Percentiles rank a stretch among this genome's conserved stretches.
Evolutionary conservation across 805 yeast genomes (phyloP).

Genomic region (Spathaspora hagerdaliae): DNA sequence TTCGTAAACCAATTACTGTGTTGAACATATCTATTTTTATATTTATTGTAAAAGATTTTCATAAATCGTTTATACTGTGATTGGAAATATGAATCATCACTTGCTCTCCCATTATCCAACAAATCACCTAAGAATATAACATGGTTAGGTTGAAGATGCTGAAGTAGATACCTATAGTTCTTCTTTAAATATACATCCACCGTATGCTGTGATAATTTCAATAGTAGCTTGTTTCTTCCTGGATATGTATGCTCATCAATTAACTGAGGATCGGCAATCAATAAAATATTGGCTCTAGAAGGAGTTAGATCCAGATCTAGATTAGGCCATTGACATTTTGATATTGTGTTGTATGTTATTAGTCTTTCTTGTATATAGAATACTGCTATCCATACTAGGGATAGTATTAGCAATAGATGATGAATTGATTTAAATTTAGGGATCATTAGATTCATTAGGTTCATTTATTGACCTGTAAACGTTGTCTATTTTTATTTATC

Average conservation of each 20-base stretch:
- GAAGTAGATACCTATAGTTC: slow-evolving; percentile 31
- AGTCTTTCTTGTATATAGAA: slow-evolving; percentile 31
- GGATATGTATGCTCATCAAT: slow-evolving; percentile 44
- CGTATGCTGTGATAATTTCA: slow-evolving; percentile 36
- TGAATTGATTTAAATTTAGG: slow-evolving; percentile 24
- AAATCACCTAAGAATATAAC: slow-evolving; percentile 40
- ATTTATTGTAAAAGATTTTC: slow-evolving; percentile 22
- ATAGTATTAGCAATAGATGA: slow-evolving; percentile 20
- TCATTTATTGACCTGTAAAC: too few species aligned
- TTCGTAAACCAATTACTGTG: slow-evolving; percentile 27
- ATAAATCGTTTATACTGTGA: slow-evolving; percentile 28
- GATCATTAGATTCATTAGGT: slow-evolving; percentile 1
- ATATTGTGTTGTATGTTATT: slow-evolving; percentile 23
- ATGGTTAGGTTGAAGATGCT: slow-evolving; percentile 30
- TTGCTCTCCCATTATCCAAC: slow-evolving; percentile 38
- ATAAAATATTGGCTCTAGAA: slow-evolving; percentile 18
- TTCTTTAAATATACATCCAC: slow-evolving; percentile 36
- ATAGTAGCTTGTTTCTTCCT: slow-evolving; percentile 27
- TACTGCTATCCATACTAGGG: slow-evolving; percentile 23
- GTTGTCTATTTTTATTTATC: too few species aligned
- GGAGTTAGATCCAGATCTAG: neutral
- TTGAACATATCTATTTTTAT: slow-evolving; percentile 12
- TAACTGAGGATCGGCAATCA: slow-evolving; percentile 43
- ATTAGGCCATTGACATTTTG: slow-evolving; percentile 27
- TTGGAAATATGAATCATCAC: slow-evolving; percentile 26